A percentile compares a stretch with the other conserved stretches of the same genome.
These are phyloP conservation scores for Sphaerulina populicola DNA, from an alignment of 2,329 filamentous ascomycete genomes.

Conservation along the genomic window DNA sequence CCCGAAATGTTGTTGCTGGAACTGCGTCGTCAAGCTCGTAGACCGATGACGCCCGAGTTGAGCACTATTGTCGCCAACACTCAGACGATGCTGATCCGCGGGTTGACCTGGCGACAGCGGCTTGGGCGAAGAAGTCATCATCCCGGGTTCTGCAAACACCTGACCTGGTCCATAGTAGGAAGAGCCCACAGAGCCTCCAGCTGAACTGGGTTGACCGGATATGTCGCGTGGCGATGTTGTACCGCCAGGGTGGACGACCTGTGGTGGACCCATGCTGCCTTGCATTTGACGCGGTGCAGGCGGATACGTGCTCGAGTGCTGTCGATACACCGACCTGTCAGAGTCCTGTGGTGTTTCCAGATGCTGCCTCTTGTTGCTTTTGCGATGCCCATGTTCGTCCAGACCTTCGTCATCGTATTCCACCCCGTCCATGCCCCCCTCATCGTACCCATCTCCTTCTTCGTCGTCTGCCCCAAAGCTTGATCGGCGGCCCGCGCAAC, in stretches of 20 bases:
- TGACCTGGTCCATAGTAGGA: slow-evolving; percentile 36
- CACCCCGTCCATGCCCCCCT: slow-evolving; percentile 54
- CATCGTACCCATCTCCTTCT: slow-evolving; percentile 35
- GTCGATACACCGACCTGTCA: slow-evolving; percentile 52
- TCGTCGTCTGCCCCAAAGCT: slow-evolving; percentile 80
- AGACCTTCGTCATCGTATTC: slow-evolving; percentile 57
- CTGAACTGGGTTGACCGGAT: slow-evolving; percentile 27
- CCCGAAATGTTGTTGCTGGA: slow-evolving; percentile 56
- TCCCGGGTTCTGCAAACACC: slow-evolving; percentile 58
- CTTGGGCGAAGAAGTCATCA: slow-evolving; percentile 80
- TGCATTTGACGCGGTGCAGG: slow-evolving; percentile 36
- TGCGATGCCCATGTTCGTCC: slow-evolving; percentile 50
- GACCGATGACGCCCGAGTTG: slow-evolving; percentile 49
- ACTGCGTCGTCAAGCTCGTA: slow-evolving; percentile 57
- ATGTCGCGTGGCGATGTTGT: slow-evolving; percentile 34
- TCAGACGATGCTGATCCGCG: slow-evolving; percentile 44
- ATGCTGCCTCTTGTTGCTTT: slow-evolving; percentile 66
- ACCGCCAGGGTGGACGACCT: slow-evolving; percentile 28
- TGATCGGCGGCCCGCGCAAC: slow-evolving; percentile 82
- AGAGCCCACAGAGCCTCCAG: slow-evolving; percentile 18
- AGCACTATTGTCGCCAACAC: slow-evolving; percentile 38
- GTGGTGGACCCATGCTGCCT: slow-evolving; percentile 33
- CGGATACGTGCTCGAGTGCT: slow-evolving; percentile 67
- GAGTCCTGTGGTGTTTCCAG: slow-evolving; percentile 50
- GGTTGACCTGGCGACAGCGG: slow-evolving; percentile 62